Evolutionary conservation across 768 basidiomycete genomes (phyloP).

Genomic region (Russula ochroleuca): DNA sequence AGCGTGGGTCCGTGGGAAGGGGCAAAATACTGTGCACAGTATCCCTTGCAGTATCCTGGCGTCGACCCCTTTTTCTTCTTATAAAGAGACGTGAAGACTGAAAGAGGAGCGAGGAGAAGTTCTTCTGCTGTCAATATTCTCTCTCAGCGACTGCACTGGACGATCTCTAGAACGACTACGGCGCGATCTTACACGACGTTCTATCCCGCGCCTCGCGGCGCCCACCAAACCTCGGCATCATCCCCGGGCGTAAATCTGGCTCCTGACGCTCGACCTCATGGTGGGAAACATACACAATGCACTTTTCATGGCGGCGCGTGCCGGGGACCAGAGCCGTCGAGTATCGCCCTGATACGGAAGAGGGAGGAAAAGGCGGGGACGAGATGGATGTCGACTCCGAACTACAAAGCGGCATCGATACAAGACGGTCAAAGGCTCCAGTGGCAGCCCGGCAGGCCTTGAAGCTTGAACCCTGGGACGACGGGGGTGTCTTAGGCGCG

Average conservation of each 20-base stretch:
- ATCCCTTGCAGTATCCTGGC: conserved; percentile 48
- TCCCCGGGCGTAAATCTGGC: conserved; percentile 61
- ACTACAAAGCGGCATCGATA: conserved; percentile 51
- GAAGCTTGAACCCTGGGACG: conserved; percentile 85
- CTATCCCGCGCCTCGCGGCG: conserved; percentile 63
- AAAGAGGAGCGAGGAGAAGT: conserved; percentile 45
- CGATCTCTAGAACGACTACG: conserved; percentile 66
- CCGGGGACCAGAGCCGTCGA: conserved; percentile 68
- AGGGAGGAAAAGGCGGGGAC: conserved; percentile 32
- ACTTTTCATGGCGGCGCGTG: conserved; percentile 71
- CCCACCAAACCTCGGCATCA: conserved; percentile 55
- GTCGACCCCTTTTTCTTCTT: conserved; percentile 30
- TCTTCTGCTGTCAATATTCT: conserved; percentile 79
- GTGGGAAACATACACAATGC: conserved; percentile 74
- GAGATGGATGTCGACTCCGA: conserved; percentile 58
- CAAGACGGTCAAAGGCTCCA: conserved; percentile 40
- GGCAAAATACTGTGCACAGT: conserved; percentile 66
- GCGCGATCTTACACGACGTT: conserved; percentile 55
- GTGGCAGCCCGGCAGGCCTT: conserved; percentile 81
- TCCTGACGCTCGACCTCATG: conserved; percentile 69
- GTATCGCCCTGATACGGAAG: conserved; percentile 35
- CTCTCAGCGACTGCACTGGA: conserved; percentile 60
- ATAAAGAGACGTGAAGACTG: conserved; percentile 10
- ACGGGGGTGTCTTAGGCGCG: conserved; percentile 63
- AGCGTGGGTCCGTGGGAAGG: conserved; percentile 46